phyloP scores from a whole-genome alignment of 345 rosid species.

The Citrus sinensis region DVS_A1.0 CM039167.1:8888001-8888500 shows the following conservation, averaged over 20 bases:
- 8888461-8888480: not conserved
- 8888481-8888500: constrained; percentile 56
- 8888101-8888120: too few relatives aligned
- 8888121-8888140: too few relatives aligned
- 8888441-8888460: not conserved
- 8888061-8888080: too few relatives aligned
- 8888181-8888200: too few relatives aligned
- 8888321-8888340: not conserved
- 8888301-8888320: not conserved
- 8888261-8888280: not conserved
- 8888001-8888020: too few relatives aligned
- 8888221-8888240: not conserved
- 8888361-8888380: not conserved
- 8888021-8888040: too few relatives aligned
- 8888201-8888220: not conserved
- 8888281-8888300: not conserved
- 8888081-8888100: too few relatives aligned
- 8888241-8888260: not conserved
- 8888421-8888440: not conserved
- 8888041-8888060: too few relatives aligned
- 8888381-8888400: not conserved
- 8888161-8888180: too few relatives aligned
- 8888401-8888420: not conserved
- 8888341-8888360: not conserved
- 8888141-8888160: too few relatives aligned